Base-by-base conservation (phyloP, 352 stramenopile species). In the Phytophthora pinifolia region DNA sequence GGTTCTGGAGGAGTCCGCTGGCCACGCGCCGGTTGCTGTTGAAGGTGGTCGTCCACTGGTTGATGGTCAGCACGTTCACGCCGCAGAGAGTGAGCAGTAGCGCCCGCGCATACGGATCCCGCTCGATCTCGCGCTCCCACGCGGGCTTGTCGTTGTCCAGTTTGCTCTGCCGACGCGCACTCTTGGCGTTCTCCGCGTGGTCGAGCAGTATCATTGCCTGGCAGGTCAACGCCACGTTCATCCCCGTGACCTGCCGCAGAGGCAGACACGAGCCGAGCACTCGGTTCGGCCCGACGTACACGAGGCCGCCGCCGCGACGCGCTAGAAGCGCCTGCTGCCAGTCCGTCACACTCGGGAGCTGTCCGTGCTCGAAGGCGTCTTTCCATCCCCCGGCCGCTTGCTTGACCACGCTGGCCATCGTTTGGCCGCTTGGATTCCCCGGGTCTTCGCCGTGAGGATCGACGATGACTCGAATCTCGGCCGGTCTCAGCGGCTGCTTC, bases 41-140 rank as follows among this genome's bases (percentile, higher is more conserved):
- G 47, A 94, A 93, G 4, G 84, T 92, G 0, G 79, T 87, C 13
- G 77, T 42, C 82, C 84, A 96, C 58, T 93, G 81, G 56, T 94
- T 96, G 12, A 90, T 55, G 8, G 85, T 59, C 4, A 97, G 36
- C 7, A 71, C 54, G 34, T 93, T 94, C 31, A 91, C 72, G 1
- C 89, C 89, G 13, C 67, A 74, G 2, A 97, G 66, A 6, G 86
- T 91, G 37, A 88, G 79, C 2, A 97, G 73, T 20, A 90, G 38
- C 0, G 81, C 82, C 5, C 75, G 80, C 22, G 76, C 65, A 47
- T 82, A 83, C 29, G 79, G 51, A 42, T 92, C 79, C 18, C 72
- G 60, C 27, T 95, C 89, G 18, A 96, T 36, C 9, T 71, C 68
- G 7, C 82, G 56, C 37, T 92, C 63, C 65, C 68, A 76, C 1